Conservation (phyloP, 768 basidiomycete genomes). For the Rhizopogon sp. region DNA sequence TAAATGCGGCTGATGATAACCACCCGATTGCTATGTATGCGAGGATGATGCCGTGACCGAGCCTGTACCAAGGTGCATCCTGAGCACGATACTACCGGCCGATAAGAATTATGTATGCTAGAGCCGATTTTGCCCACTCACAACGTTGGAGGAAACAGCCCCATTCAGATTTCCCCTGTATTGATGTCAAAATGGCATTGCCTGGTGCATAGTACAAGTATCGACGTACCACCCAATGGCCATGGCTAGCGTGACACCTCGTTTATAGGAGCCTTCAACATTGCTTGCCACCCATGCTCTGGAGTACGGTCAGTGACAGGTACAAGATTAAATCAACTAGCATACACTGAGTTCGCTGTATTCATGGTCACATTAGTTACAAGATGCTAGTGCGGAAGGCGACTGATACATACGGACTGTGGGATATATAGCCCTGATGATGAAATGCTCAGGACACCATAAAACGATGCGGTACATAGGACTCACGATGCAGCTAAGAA, state of each 20-base stretch:
- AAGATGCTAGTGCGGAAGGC: neutral
- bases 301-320: neutral
- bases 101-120: neutral
- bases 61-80: constrained; percentile 62
- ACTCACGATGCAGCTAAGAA: constrained; percentile 68
- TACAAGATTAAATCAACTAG: constrained; percentile 4
- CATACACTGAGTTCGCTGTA: constrained; percentile 49
- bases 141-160: constrained; percentile 62
- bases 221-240: constrained; percentile 50
- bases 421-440: constrained; percentile 40
- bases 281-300: constrained; percentile 61
- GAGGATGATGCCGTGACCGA: constrained; percentile 67
- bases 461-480: neutral
- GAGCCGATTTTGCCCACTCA: constrained; percentile 26
- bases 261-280: constrained; percentile 71
- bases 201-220: constrained; percentile 13
- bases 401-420: constrained; percentile 33
- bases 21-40: constrained; percentile 67
- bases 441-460: neutral
- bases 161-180: constrained; percentile 61
- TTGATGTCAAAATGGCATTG: neutral
- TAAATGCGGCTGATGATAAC: constrained; percentile 44
- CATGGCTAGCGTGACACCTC: constrained; percentile 64
- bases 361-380: neutral
- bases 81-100: constrained; percentile 52